Evolutionary conservation across 345 rosid genomes (phyloP).

Genomic region (Turnera subulata): DNA sequence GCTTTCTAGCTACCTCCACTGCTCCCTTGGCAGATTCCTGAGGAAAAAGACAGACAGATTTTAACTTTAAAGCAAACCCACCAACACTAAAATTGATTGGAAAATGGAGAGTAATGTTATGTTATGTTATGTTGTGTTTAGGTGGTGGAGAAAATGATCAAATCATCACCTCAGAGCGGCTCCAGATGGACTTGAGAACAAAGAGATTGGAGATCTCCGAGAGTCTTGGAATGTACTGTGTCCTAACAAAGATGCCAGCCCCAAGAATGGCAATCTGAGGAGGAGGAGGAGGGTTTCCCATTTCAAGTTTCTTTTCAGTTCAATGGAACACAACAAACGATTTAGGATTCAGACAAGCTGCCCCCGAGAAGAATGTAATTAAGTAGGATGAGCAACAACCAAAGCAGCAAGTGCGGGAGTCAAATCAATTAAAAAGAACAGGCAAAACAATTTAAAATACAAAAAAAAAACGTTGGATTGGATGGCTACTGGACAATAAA

Average conservation of each 20-base stretch:
- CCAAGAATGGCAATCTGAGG: slow-evolving; percentile 77
- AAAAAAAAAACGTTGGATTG: too few relatives aligned
- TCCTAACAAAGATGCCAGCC: slow-evolving; percentile 89
- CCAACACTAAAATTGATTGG: not conserved
- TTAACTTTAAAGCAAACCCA: not conserved
- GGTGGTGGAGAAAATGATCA: not conserved
- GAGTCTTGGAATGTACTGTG: slow-evolving; percentile 78
- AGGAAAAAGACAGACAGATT: not conserved
- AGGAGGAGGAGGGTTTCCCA: slow-evolving; percentile 47
- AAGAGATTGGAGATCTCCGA: slow-evolving; percentile 82
- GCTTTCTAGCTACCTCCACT: slow-evolving; percentile 67
- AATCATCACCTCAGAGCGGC: slow-evolving; percentile 65
- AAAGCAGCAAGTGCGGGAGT: too few relatives aligned
- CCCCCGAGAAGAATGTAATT: too few relatives aligned
- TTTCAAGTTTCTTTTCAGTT: too few relatives aligned
- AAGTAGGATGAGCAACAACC: too few relatives aligned
- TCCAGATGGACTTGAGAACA: slow-evolving; percentile 69
- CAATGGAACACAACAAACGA: too few relatives aligned
- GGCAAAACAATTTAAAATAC: too few relatives aligned
- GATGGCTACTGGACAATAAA: too few relatives aligned
- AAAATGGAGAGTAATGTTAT: not conserved
- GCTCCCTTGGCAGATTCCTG: slow-evolving; percentile 85
- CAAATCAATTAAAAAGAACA: too few relatives aligned
- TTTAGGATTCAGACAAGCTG: too few relatives aligned
- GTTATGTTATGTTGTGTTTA: too few relatives aligned